Evolutionary conservation across 176 grass and related monocot species (phyloP).

Genomic region (Aechmea fasciata): DNA sequence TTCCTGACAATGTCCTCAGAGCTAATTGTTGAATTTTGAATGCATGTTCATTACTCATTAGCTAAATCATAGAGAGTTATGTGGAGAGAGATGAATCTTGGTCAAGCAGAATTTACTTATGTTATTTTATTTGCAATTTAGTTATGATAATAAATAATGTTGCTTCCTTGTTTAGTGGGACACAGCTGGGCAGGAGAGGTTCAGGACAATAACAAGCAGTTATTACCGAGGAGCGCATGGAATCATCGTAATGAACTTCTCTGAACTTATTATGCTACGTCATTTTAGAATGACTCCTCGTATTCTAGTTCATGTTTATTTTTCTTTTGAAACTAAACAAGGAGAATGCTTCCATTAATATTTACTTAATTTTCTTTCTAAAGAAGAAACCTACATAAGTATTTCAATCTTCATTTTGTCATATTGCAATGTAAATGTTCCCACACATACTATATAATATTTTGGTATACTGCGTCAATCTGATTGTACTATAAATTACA

Average conservation of each 20-base stretch:
- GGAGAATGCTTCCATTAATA: neutral
- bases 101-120: slow-evolving; percentile 3
- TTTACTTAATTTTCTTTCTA: neutral
- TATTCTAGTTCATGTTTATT: neutral
- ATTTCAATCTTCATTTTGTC: neutral
- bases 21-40: no score
- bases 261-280: neutral
- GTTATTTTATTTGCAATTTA: slow-evolving; percentile 5
- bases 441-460: no score
- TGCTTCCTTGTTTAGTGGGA: slow-evolving; percentile 62
- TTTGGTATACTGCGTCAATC: no score
- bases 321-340: neutral
- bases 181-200: slow-evolving; percentile 88
- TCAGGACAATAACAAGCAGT: slow-evolving; percentile 90
- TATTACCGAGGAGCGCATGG: slow-evolving; percentile 91
- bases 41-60: no score
- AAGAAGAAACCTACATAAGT: neutral
- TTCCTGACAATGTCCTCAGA: no score
- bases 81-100: neutral
- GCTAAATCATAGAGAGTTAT: no score
- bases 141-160: slow-evolving; percentile 20
- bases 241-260: slow-evolving; percentile 45
- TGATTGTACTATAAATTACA: no score
- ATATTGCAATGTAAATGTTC: neutral
- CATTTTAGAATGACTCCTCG: neutral